Percentiles rank a stretch among this genome's conserved stretches.
phyloP scores from a whole-genome alignment of 331 rosid genomes.

The Quercus phellos region DNA sequence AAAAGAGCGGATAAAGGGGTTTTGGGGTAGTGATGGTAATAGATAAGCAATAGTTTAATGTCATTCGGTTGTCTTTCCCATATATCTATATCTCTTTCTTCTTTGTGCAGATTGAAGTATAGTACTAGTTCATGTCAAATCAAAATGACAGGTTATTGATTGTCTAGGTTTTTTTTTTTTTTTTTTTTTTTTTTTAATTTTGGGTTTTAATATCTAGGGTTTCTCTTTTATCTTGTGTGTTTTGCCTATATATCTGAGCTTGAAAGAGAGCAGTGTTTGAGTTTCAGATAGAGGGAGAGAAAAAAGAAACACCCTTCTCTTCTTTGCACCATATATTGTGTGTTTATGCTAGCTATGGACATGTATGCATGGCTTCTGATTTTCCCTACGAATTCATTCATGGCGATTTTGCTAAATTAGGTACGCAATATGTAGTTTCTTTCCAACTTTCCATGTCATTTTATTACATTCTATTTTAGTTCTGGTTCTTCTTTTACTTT shows the following conservation, averaged over 20 bases:
- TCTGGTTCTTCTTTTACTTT: background rate
- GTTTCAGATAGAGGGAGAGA: background rate
- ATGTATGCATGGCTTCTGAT: background rate
- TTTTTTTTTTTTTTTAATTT: background rate
- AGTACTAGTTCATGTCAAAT: background rate
- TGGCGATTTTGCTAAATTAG: background rate
- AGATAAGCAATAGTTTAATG: background rate
- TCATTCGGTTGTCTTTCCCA: background rate
- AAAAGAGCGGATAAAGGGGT: background rate
- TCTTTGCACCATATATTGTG: background rate
- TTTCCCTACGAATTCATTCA: background rate
- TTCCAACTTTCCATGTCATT: background rate
- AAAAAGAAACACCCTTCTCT: background rate
- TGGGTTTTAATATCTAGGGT: background rate
- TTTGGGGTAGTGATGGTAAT: background rate
- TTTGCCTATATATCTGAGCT: background rate
- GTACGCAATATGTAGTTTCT: background rate
- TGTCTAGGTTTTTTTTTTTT: background rate
- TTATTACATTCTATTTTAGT: background rate
- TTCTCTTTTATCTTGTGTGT: background rate
- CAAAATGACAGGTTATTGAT: background rate
- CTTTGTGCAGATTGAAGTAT: background rate
- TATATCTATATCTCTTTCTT: background rate
- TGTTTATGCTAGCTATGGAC: background rate
- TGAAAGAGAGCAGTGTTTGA: background rate